Percentiles rank a stretch among this genome's conserved stretches.
phyloP scores from a whole-genome alignment of 106 monocot species.

The Posidonia australis region DNA sequence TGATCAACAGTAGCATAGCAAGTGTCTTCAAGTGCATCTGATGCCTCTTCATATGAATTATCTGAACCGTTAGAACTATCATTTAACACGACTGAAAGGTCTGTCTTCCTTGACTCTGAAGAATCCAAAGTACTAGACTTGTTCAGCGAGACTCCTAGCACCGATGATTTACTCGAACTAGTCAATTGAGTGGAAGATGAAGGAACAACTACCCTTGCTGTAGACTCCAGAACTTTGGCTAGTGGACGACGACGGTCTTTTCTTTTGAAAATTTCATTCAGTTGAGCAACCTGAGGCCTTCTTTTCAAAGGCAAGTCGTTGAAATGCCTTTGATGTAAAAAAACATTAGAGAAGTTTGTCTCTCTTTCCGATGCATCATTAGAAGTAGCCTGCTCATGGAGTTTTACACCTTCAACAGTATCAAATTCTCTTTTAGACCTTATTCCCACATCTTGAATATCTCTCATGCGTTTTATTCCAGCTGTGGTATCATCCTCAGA shows the following conservation, averaged over 20 bases:
- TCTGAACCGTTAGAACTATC: conserved; percentile 1
- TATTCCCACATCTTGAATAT: no score
- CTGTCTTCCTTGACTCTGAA: conserved; percentile 7
- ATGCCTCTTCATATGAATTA: conserved; percentile 1
- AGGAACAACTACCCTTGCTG: conserved; percentile 1
- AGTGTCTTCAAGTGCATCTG: neutral
- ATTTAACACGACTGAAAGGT: conserved; percentile 1
- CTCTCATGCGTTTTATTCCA: no score
- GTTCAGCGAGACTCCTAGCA: neutral
- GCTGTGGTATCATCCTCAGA: no score
- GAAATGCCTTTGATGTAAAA: neutral
- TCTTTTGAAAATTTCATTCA: neutral
- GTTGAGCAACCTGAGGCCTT: neutral
- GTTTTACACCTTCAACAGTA: no score
- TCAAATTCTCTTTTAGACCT: no score
- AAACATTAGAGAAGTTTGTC: neutral
- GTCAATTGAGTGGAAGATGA: neutral
- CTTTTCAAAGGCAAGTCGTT: neutral
- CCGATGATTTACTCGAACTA: neutral
- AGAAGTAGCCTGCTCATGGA: no score
- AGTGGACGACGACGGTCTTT: neutral
- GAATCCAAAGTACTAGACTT: conserved; percentile 1
- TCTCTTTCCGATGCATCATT: neutral
- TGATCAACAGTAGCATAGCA: neutral
- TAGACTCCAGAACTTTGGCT: conserved; percentile 1